Evolutionary conservation across 164 flowering plant genomes (phyloP), one percentile per base, ranked within the genome.

Genomic region (Vitis riparia): DNA sequence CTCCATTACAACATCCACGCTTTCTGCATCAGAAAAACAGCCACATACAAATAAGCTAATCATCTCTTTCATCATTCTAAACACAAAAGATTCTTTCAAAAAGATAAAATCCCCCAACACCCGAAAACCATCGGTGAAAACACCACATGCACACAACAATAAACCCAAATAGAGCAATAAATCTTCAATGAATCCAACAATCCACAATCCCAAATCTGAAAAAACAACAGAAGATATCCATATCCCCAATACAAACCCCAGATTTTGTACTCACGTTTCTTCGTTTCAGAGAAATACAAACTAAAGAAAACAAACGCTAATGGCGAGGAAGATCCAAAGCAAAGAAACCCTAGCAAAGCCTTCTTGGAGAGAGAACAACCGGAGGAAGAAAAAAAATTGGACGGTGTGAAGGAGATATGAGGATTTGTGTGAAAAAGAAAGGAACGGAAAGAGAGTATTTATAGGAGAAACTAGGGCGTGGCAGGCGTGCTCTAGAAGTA

Each of bases 1-100:
- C 88, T 88, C 93, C 93, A 90, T 90, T 84, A 89, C 19, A 82
- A 75, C 91, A 89, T 87, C 55, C 81, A 86, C 76, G 77, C 81
- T 77, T 66, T 16, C 66, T 57, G 59, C 55, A 53, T 14, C 15
- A n/a, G 2, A 61, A 12, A 27, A 60, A 60, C 5, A 60, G 29
- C 11, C 3, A 59, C 5, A 23, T 9, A 27, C 9, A 3, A 23
- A 11, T 6, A 8, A 11, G 8, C 23, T 9, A 63, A 63, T 11
- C 23, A 63, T 37, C 14, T 5, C 12, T 55, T 55, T 55, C 58
- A 14, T 55, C 11, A 17, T 16, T 8, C 15, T 29, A 10, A 60
- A 60, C n/a, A 37, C n/a, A n/a, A 61, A 9, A 11, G 50, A 11
- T 32, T 7, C 10, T 49, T 2, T 15, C 13, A 60, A 9, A 29